These are phyloP conservation scores for Phytopythium oedochilum DNA, from an alignment of 352 stramenopile genomes.

Conservation along the genomic window DNA sequence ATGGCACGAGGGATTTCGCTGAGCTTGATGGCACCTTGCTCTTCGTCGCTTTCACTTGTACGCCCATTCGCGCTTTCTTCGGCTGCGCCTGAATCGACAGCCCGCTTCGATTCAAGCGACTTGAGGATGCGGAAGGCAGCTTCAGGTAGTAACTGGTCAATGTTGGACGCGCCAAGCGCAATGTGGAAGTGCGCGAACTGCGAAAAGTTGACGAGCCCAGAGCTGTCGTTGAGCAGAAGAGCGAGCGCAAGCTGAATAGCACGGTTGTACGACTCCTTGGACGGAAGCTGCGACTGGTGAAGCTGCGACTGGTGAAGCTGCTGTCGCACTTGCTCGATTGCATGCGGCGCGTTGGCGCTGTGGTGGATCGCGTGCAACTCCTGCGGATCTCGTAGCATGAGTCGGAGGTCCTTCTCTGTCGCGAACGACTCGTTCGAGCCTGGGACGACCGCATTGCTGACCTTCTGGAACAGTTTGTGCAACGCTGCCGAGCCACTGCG, in stretches of 20 bases:
- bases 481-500: slow-evolving; percentile 73
- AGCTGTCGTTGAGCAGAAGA: slow-evolving; percentile 69
- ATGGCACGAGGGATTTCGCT: slow-evolving; percentile 41
- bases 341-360: slow-evolving; percentile 13
- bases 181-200: slow-evolving; percentile 90
- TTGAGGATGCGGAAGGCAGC: slow-evolving; percentile 75
- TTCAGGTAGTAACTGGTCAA: slow-evolving; percentile 72
- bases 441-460: slow-evolving; percentile 35
- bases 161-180: slow-evolving; percentile 53
- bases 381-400: slow-evolving; percentile 47
- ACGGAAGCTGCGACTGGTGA: background rate
- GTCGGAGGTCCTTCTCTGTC: slow-evolving; percentile 45
- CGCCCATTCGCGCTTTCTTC: background rate
- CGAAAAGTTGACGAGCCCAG: slow-evolving; percentile 81
- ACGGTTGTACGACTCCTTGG: slow-evolving; percentile 32
- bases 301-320: background rate
- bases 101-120: slow-evolving; percentile 23
- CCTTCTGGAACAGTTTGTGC: slow-evolving; percentile 67
- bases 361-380: slow-evolving; percentile 26
- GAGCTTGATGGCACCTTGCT: slow-evolving; percentile 45
- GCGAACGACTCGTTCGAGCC: slow-evolving; percentile 49
- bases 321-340: background rate
- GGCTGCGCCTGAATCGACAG: background rate
- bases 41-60: background rate
- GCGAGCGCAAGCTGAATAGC: slow-evolving; percentile 55